Base-by-base conservation (phyloP, 139 green algal species). In the Auxenochlorella pyrenoidosa region DNA sequence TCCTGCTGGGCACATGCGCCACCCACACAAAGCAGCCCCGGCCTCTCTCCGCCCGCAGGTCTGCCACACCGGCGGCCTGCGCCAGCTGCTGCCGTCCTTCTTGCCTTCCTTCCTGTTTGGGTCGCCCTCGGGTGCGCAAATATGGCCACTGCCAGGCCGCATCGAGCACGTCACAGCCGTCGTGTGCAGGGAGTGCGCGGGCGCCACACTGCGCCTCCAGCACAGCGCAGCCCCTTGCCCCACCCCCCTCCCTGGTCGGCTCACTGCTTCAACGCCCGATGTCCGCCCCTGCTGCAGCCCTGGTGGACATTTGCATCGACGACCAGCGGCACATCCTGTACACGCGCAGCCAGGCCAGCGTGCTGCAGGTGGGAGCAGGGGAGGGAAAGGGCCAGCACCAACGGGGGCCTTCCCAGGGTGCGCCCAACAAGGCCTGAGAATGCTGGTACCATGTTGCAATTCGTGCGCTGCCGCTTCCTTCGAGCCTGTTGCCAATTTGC, bases 291-390 rank as follows among this genome's bases (percentile, higher is more conserved):
- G 36, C 41, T 12, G 43, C 76, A 75, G 71, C 95, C 19, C 86
- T 99, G 4, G 92, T 96, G 86, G 90, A 95, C 81, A 86, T 99
- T 38, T 86, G 88, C 28, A 70, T 98, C 5, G 97, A 99, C 85
- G 86, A 95, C 43, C 88, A 97, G 68, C 92, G 97, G 4, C 80
- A 95, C 86, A 94, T 97, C 70, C 89, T 99, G 65, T 99, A 99
- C 92, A 92, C 94, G 5, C 92, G 96, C 41, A 94, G 88, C 13
- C 84, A 94, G 78, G 84, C 87, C 54, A 94, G 89, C 15, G 89
- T 85, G 66, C 92, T 99, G 40, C 87, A 92, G 90, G 94, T 95
- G 70, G 28, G 24, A n/a, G 71, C 26, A 28, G 72, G 73, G 71
- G 36, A 1, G 16, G 2, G 32, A 15, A 1, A 12, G 15, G 41